These are phyloP conservation scores for Mycena indigotica DNA, from an alignment of 768 basidiomycete genomes.

Conservation along the genomic window DNA sequence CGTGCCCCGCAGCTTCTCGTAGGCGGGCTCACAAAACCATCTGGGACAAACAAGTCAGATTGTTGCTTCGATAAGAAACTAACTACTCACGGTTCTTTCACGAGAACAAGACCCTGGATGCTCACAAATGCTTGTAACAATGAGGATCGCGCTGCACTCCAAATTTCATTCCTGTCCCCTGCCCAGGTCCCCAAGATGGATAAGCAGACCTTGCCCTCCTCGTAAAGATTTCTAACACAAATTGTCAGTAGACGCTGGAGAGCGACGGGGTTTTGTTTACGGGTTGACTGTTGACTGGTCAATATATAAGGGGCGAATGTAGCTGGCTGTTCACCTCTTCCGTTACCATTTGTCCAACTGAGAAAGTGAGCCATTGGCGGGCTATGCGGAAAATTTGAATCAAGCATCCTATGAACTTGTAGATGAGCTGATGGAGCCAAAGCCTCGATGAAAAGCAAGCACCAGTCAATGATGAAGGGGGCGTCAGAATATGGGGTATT, in stretches of 20 bases:
- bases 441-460: background rate
- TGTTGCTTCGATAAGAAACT: background rate
- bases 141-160: conserved; percentile 84
- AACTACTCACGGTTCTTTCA: conserved; percentile 81
- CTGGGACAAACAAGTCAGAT: conserved; percentile 43
- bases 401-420: conserved; percentile 53
- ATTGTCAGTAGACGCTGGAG: conserved; percentile 2
- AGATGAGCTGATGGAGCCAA: background rate
- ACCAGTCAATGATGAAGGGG: conserved; percentile 91
- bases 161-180: conserved; percentile 85
- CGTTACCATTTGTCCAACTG: conserved; percentile 94
- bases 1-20: conserved; percentile 88
- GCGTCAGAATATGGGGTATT: conserved; percentile 96
- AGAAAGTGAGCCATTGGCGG: conserved; percentile 89
- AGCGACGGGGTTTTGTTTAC: conserved; percentile 45
- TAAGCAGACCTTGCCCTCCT: conserved; percentile 93
- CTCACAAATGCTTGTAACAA: conserved; percentile 91
- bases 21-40: conserved; percentile 92
- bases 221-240: conserved; percentile 75
- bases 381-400: conserved; percentile 78
- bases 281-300: conserved; percentile 60
- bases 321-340: conserved; percentile 58
- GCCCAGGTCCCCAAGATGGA: conserved; percentile 92
- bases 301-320: conserved; percentile 3
- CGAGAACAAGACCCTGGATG: conserved; percentile 90